Evolutionary conservation across 306 rosid species (phyloP), one percentile per base, ranked within the genome.

Genomic region (Inga laurina): DNA sequence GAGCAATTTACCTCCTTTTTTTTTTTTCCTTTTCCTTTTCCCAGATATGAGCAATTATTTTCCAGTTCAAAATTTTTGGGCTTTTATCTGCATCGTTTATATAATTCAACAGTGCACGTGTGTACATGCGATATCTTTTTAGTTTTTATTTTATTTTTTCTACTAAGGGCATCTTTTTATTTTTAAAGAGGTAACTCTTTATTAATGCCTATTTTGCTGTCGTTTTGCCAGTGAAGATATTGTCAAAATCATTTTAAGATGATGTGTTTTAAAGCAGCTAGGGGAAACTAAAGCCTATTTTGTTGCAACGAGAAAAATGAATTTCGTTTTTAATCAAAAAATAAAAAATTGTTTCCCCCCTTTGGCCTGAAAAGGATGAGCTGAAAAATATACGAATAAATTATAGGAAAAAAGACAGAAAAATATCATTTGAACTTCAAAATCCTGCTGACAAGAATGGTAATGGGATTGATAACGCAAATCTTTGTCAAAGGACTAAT

Each of bases 101-200:
- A 82, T 9, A 75, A 64, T 41, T 64, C 13, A 79, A 44, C 35
- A 78, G 76, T 66, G 88, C 91, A 88, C 86, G 93, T 86, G 93
- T 86, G 85, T 7, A 27, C 44, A 24, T 46, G 66, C 19, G 32
- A 45, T 41, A 70, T 19, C 74, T 67, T 34, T 67, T 67, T 34
- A 18, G 41, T 32, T 32, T 66, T 32, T 15, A 3, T 10, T 59
- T 59, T n/a, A 9, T 21, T 56, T 56, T 56, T 3, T 21, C 62
- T 59, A 32, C 66, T 22, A 6, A 59, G 24, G 14, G 66, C 15
- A 59, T 59, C 66, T 22, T n/a, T 57, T 57, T 8, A 7, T 56
- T 54, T 18, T 15, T 2, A 8, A 56, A 21, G 64, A 56, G 62
- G 10, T 10, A 46, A 46, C 16, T 11, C 11, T 10, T 21, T 2